Conservation (phyloP, 257 asterid species). For the Avicennia marina region DNA sequence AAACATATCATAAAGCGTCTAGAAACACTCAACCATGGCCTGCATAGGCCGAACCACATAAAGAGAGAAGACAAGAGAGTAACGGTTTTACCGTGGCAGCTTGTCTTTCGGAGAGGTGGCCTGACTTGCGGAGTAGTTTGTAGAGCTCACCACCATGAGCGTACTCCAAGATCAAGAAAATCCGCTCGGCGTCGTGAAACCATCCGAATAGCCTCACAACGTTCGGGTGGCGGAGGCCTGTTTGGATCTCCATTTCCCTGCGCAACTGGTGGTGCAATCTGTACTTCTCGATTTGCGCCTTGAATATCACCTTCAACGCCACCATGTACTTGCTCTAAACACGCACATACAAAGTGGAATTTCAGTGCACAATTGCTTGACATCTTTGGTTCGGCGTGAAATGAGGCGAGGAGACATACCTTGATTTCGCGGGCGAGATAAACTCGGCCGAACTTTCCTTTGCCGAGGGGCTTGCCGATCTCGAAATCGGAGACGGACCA, state of each 20-base stretch:
- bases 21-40: background rate
- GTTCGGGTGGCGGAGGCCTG: slow-evolving; percentile 69
- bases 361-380: background rate
- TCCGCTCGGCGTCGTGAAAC: slow-evolving; percentile 77
- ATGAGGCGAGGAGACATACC: slow-evolving; percentile 24
- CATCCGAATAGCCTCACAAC: slow-evolving; percentile 82
- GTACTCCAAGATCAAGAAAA: slow-evolving; percentile 80
- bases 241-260: slow-evolving; percentile 95
- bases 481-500: slow-evolving; percentile 87
- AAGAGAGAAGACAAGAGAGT: background rate
- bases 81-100: slow-evolving; percentile 65
- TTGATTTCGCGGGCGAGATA: slow-evolving; percentile 91
- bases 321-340: slow-evolving; percentile 62
- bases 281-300: slow-evolving; percentile 81
- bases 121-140: slow-evolving; percentile 52
- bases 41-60: background rate
- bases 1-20: background rate
- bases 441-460: slow-evolving; percentile 91
- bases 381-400: background rate
- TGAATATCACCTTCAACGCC: slow-evolving; percentile 85
- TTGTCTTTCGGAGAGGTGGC: slow-evolving; percentile 57
- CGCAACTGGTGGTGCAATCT: slow-evolving; percentile 65
- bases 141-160: slow-evolving; percentile 92
- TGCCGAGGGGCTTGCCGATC: slow-evolving; percentile 89
- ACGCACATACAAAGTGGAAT: background rate